These are phyloP conservation scores for Cryptomeria japonica DNA, from an alignment of 75 land plant species.

Conservation along the genomic window DNA sequence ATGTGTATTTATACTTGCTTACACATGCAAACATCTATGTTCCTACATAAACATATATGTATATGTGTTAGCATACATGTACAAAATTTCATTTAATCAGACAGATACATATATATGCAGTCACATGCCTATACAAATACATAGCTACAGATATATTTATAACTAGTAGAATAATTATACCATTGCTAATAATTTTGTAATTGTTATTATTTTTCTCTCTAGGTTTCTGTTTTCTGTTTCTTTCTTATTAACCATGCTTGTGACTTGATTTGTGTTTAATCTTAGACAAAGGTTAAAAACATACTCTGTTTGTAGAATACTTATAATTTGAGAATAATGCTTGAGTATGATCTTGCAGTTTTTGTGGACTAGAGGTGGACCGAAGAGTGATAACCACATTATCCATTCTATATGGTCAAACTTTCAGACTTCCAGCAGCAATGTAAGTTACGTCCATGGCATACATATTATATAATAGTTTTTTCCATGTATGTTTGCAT, in stretches of 20 bases:
- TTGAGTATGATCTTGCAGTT: conserved; percentile 39
- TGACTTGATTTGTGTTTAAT: background rate
- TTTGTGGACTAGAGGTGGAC: conserved; percentile 85
- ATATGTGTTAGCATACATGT: no score
- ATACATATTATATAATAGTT: background rate
- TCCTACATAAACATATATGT: background rate
- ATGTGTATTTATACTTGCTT: background rate
- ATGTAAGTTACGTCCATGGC: conserved; percentile 47
- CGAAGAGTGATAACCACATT: conserved; percentile 45
- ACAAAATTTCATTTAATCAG: no score
- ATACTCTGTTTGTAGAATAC: background rate
- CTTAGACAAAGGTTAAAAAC: background rate
- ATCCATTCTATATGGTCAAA: conserved; percentile 98
- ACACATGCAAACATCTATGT: background rate
- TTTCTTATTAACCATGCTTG: background rate
- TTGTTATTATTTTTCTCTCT: background rate
- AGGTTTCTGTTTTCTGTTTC: background rate
- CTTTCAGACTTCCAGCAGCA: conserved; percentile 88
- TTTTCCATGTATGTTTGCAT: background rate
- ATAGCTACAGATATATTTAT: background rate
- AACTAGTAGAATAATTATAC: background rate
- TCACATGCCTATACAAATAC: background rate
- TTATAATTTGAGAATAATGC: conserved; percentile 1
- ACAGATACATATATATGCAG: no score
- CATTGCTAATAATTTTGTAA: background rate